Evolutionary conservation across 1,139 yeast species (phyloP), one percentile per base, ranked within the genome.

Genomic region (Nakaseomyces glabratus): DNA sequence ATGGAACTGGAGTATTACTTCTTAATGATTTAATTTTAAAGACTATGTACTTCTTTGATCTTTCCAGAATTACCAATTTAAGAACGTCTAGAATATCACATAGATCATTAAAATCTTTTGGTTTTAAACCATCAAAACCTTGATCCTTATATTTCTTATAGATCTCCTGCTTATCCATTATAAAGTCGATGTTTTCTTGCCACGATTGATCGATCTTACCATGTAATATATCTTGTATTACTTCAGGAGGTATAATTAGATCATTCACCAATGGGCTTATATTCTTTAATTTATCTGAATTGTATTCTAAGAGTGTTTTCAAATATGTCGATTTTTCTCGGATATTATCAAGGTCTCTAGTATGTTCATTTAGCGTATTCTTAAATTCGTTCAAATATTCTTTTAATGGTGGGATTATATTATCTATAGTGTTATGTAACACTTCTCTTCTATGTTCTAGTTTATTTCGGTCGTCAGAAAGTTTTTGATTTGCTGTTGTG

Each of bases 191-290:
- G 51, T 76, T 74, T 35, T 76, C 84, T 12, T 65, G 58, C 88
- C 88, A 80, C 13, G 55, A 40, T 2, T 57, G 53, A 43, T 65
- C 61, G 4, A 80, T 59, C 6, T 68, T 67, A 13, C 68, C 78
- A 23, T 60, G 58, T 4, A 68, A 43, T 1, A 80, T 60, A 2
- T 74, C 67, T 35, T 63, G 60, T 3, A 76, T 69, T 2, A 76
- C 61, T 3, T 70, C 71, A 0, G 95, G 93, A 0, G 95, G 82
- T 4, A 86, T 71, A 44, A 82, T 65, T 17, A 82, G 61, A 44
- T 82, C 90, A 24, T 80, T 68, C 1, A 86, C 76, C 10, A 82
- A 62, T 0, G 94, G 93, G 40, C 86, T 67, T 36, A 69, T 68
- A 18, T 65, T 68, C 22, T 79, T 78, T 3, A 78, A 62, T 22